Evolutionary conservation across 495 filamentous ascomycete genomes (phyloP), one percentile per base, ranked within the genome.

Genomic region (Pseudevernia furfuracea): DNA sequence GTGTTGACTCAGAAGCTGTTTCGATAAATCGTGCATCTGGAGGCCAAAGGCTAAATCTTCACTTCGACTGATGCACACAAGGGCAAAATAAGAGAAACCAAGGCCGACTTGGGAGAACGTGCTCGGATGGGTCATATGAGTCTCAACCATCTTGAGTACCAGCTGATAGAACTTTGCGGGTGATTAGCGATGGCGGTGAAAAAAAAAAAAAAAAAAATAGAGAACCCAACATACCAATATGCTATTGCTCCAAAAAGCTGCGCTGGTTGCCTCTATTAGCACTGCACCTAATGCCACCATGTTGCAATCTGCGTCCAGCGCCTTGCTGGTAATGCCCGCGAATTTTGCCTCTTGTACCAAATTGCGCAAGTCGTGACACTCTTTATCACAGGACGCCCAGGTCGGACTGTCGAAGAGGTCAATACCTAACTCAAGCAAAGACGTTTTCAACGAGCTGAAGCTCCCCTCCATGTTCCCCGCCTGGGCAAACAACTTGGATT

Each of bases 201-300:
- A 25, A 1, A 10, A 10, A 4, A 28, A 25, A 1, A 10, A 57
- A 21, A 21, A 28, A 1, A 23, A 15, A 30, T 17, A 9, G 7
- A 19, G 36, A 49, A 17, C 4, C 2, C 23, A 34, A 57, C 65
- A 25, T 41, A 69, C 68, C 23, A 71, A 32, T 56, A 68, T 43
- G 34, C 79, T 75, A 71, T 94, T 85, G 68, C 83, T 85, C 91
- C 91, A 96, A 75, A 89, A 96, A 1, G 87, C 87, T n/a, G 90
- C 85, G 59, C 85, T 84, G 63, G 89, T 81, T 14, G 89, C 85
- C 72, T 96, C 92, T 0, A 85, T 80, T 64, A 96, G 79, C 34
- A 95, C 84, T 1, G 87, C 82, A 21, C 88, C 91, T 15, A 90
- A 80, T 0, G 85, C 87, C 28, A 85, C 74, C 48, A 90, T 70